Evolutionary conservation across 2,329 filamentous ascomycete genomes (phyloP), one percentile per base, ranked within the genome.

Genomic region (Myrmaecium sp.): DNA sequence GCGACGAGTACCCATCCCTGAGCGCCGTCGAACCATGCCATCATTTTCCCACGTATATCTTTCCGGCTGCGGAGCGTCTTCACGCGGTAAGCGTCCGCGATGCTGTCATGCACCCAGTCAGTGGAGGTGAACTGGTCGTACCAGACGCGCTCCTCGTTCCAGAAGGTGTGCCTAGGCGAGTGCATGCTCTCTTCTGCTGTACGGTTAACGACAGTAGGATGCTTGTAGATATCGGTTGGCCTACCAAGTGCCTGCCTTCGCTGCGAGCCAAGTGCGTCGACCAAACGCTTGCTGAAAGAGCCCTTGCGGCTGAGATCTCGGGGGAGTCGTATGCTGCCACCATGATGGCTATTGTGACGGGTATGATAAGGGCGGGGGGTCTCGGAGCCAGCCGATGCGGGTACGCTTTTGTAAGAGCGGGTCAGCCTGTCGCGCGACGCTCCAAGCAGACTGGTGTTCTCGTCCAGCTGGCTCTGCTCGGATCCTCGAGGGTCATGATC

Each of bases 101-200:
- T 94, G 49, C 78, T 84, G 52, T 98, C 89, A 47, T 93, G 86
- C 1, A 98, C 84, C 89, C 89, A 98, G 51, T 98, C 86, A 29
- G 82, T 94, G 5, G 81, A 92, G 5, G 83, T 93, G 44, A 93
- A 93, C 53, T 98, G 89, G 58, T 98, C 89, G 54, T 95, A 95
- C 89, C 89, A 95, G 6, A 91, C 78, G 33, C 89, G 74, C 39
- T 95, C 83, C 44, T 94, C 80, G 26, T 74, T 60, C 39, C 71
- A 74, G 6, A 77, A 54, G 4, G 70, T 74, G 17, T 62, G 57
- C 42, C 74, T 78, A 25, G 73, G 74, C 34, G 76, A 71, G 33
- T 62, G 51, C 52, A 74, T 56, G 33, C 63, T 64, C 16, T 66
- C 61, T 40, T 47, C 51, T 25, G 17, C 9, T 14, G 13, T 29